A percentile compares a stretch with the other conserved stretches of the same genome.
phyloP scores from a whole-genome alignment of 163 green algal species.

The Prototheca cutis region DNA sequence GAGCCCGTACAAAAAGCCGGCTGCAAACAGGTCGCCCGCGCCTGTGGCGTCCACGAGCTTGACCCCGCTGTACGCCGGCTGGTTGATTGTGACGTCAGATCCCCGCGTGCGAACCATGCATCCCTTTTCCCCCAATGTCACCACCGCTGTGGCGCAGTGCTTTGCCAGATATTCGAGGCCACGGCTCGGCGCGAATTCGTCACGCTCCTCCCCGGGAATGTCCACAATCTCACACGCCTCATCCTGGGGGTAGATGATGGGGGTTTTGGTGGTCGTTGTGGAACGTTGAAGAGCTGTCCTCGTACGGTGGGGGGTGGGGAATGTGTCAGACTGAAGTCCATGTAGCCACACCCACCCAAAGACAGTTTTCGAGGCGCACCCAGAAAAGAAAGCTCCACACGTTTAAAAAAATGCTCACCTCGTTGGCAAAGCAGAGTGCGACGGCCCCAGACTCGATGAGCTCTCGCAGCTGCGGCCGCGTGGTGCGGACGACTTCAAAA shows the following conservation, averaged over 20 bases:
- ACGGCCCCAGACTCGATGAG: constrained; percentile 31
- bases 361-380: no score
- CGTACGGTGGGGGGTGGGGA: no score
- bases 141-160: constrained; percentile 36
- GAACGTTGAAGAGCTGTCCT: no score
- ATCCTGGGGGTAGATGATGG: no score
- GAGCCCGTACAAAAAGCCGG: constrained; percentile 60
- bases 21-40: constrained; percentile 83
- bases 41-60: constrained; percentile 80
- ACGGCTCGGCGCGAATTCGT: constrained; percentile 5
- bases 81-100: constrained; percentile 6
- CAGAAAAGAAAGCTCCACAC: no score
- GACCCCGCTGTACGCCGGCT: constrained; percentile 39
- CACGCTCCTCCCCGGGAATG: background rate
- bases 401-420: constrained; percentile 25
- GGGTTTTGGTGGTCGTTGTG: no score
- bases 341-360: no score
- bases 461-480: constrained; percentile 5
- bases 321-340: no score
- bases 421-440: constrained; percentile 55
- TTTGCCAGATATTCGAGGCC: constrained; percentile 28
- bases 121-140: constrained; percentile 55
- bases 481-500: constrained; percentile 55
- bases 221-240: constrained; percentile 29
- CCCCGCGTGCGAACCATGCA: constrained; percentile 36